Percentiles rank a stretch among this genome's conserved stretches.
These are phyloP conservation scores for Azolla pinnata DNA, from an alignment of 75 land plant genomes.

Conservation along the genomic window DNA sequence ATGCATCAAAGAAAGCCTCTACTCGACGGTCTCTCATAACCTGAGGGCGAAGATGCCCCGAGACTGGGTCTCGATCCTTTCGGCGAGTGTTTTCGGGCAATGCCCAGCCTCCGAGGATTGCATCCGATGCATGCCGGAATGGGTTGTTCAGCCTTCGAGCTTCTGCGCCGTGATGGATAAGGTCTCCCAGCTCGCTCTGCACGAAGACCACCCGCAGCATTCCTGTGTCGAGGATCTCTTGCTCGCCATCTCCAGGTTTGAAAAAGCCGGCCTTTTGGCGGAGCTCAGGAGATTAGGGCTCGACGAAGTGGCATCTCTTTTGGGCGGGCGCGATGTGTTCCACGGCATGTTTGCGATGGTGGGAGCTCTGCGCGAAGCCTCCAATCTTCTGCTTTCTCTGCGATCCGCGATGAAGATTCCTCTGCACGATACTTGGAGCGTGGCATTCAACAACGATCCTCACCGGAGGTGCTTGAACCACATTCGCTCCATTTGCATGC, in stretches of 20 bases:
- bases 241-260: neutral
- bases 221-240: neutral
- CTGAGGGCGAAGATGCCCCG: neutral
- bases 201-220: neutral
- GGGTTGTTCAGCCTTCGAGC: neutral
- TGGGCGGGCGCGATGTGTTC: neutral
- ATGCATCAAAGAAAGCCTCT: neutral
- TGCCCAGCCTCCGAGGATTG: neutral
- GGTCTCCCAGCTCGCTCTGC: neutral
- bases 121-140: neutral
- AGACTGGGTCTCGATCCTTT: conserved; percentile 1
- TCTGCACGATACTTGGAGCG: conserved; percentile 1
- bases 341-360: neutral
- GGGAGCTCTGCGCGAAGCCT: neutral
- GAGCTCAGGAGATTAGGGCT: neutral
- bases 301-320: neutral
- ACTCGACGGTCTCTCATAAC: neutral
- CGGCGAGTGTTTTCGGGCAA: neutral
- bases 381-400: neutral
- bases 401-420: neutral
- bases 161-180: neutral
- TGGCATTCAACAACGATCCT: neutral
- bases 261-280: neutral
- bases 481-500: neutral
- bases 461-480: neutral